A percentile compares a stretch with the other conserved stretches of the same genome.
phyloP scores from a whole-genome alignment of 306 rosid genomes.

The Trifolium pratense region DNA sequence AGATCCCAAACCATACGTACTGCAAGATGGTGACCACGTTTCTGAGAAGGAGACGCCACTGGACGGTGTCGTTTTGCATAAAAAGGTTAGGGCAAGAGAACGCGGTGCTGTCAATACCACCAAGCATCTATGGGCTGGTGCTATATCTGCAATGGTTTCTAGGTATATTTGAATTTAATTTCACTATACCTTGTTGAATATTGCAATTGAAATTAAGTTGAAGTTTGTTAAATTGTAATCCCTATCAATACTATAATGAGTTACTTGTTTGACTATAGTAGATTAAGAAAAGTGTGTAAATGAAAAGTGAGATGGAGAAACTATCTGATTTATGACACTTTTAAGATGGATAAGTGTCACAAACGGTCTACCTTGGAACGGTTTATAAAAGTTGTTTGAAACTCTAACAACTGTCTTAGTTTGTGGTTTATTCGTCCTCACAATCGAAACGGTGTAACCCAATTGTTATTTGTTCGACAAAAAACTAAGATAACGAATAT shows the following conservation, averaged over 20 bases:
- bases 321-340: not conserved
- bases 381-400: not conserved
- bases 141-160: constrained; percentile 98
- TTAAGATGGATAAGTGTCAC: not conserved
- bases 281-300: too few relatives aligned
- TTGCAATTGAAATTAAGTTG: not conserved
- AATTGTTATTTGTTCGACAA: not conserved
- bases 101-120: constrained; percentile 79
- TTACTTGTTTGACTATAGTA: too few relatives aligned
- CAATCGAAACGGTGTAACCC: not conserved
- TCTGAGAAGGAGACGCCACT: constrained; percentile 45
- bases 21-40: constrained; percentile 55
- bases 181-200: not conserved
- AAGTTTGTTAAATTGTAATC: not conserved
- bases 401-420: not conserved
- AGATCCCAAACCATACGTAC: constrained; percentile 56
- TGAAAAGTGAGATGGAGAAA: not conserved
- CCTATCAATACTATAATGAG: too few relatives aligned
- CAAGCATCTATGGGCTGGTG: constrained; percentile 95
- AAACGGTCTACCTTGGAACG: not conserved
- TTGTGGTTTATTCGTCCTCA: not conserved
- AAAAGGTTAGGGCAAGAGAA: constrained; percentile 52
- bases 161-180: constrained; percentile 51
- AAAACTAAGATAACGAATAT: not conserved
- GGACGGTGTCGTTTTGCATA: constrained; percentile 37